Conservation (phyloP, 495 filamentous ascomycete genomes). For the Cetradonia linearis region DNA sequence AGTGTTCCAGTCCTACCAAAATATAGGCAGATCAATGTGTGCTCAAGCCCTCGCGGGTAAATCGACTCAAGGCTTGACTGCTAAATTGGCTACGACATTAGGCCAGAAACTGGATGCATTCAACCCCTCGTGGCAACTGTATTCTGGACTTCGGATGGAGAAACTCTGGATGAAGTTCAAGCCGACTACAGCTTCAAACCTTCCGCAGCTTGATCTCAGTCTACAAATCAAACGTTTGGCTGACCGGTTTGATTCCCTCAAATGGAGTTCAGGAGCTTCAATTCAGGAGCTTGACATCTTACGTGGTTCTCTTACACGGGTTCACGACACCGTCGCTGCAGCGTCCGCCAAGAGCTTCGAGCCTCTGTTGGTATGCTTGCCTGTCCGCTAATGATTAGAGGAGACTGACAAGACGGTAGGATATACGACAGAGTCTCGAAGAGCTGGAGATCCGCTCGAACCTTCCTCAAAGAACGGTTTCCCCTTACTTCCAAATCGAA, state of each 20-base stretch:
- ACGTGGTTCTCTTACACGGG: slow-evolving; percentile 32
- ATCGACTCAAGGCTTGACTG: neutral
- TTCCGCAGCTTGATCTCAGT: slow-evolving; percentile 41
- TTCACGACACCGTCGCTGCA: neutral
- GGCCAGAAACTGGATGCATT: slow-evolving; percentile 38
- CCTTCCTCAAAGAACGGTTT: neutral
- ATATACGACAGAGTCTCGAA: slow-evolving; percentile 22
- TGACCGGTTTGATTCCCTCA: slow-evolving; percentile 57
- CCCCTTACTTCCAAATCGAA: slow-evolving; percentile 18
- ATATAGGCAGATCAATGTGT: slow-evolving; percentile 35
- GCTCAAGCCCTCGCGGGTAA: slow-evolving; percentile 4
- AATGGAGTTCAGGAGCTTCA: slow-evolving; percentile 36
- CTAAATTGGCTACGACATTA: slow-evolving; percentile 31
- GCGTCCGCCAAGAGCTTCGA: neutral
- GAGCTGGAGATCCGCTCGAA: slow-evolving; percentile 19
- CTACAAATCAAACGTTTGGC: slow-evolving; percentile 58
- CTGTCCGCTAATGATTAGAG: neutral
- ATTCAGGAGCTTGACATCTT: slow-evolving; percentile 33
- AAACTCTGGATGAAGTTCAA: slow-evolving; percentile 63
- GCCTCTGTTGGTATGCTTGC: neutral
- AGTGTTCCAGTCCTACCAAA: slow-evolving; percentile 46
- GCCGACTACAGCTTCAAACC: slow-evolving; percentile 50
- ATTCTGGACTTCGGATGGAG: slow-evolving; percentile 77
- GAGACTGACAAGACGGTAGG: slow-evolving; percentile 20
- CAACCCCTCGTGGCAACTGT: slow-evolving; percentile 45